Conservation (phyloP, 2,329 filamentous ascomycete species). For the Alternaria ventricosa region DNA sequence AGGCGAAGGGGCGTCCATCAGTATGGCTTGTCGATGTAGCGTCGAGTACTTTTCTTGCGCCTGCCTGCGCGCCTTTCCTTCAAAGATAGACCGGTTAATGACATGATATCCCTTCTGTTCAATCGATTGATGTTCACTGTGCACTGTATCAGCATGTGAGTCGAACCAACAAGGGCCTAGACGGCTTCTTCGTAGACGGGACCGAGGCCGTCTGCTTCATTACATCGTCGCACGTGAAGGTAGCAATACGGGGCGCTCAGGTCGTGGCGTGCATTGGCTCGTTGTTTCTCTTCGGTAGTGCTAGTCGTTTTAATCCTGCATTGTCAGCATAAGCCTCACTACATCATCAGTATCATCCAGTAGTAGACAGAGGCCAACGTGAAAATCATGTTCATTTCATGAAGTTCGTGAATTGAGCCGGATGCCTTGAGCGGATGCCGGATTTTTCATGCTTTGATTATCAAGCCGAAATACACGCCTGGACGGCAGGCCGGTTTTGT, state of each 20-base stretch:
- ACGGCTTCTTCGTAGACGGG: neutral
- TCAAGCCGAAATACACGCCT: slow-evolving; percentile 48
- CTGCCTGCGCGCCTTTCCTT: neutral
- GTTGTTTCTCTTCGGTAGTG: neutral
- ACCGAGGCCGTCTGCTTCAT: neutral
- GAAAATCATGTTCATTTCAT: slow-evolving; percentile 25
- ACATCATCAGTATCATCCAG: neutral
- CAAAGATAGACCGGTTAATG: slow-evolving; percentile 8
- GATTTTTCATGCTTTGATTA: slow-evolving; percentile 47
- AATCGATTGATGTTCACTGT: neutral
- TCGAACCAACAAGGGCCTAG: neutral
- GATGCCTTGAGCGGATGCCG: slow-evolving; percentile 27
- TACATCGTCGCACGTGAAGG: neutral
- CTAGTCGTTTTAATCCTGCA: neutral
- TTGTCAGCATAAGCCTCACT: neutral
- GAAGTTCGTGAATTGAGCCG: slow-evolving; percentile 40
- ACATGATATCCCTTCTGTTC: slow-evolving; percentile 10
- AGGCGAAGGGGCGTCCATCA: slow-evolving; percentile 1
- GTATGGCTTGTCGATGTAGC: neutral
- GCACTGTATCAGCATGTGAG: neutral
- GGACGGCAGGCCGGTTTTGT: slow-evolving; percentile 36
- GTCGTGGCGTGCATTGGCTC: neutral
- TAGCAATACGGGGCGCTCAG: neutral
- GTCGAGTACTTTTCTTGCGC: slow-evolving; percentile 1
- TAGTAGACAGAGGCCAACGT: slow-evolving; percentile 1